phyloP scores from a whole-genome alignment of 371 early-diverging fungal genomes.

The Batkoa obscura region DNA sequence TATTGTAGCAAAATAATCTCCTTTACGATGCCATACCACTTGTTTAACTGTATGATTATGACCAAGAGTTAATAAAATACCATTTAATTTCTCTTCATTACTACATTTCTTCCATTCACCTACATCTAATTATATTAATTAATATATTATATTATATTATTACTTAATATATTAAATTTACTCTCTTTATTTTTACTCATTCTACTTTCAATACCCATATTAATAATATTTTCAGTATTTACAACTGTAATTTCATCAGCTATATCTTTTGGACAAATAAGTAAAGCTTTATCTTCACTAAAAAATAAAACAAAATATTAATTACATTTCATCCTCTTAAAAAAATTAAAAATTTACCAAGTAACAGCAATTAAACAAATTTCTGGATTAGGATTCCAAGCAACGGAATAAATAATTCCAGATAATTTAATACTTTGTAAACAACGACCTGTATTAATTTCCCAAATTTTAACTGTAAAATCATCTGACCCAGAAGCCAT shows the following conservation, averaged over 20 bases:
- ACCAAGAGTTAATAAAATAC: conserved; percentile 7
- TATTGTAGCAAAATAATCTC: conserved; percentile 85
- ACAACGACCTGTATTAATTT: conserved; percentile 74
- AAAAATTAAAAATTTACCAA: conserved; percentile 10
- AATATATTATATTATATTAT: not conserved
- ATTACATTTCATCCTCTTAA: not conserved
- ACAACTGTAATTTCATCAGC: not conserved
- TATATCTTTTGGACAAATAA: not conserved
- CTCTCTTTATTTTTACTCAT: not conserved
- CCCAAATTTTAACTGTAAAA: conserved; percentile 74
- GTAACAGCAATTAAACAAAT: conserved; percentile 55
- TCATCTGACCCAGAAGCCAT: conserved; percentile 79
- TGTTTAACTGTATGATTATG: conserved; percentile 39
- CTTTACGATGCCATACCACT: conserved; percentile 88
- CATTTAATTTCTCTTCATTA: conserved; percentile 21
- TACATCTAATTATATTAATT: not conserved
- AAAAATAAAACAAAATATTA: too few species aligned
- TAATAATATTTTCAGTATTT: not conserved
- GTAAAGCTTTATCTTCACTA: not conserved
- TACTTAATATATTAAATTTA: too few species aligned
- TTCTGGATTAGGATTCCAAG: conserved; percentile 78
- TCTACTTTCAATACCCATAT: not conserved
- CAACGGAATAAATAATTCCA: conserved; percentile 41
- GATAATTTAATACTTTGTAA: conserved; percentile 50
- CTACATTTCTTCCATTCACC: conserved; percentile 38